Evolutionary conservation across 768 basidiomycete species (phyloP).

Genomic region (Coprinopsis cinerea): DNA sequence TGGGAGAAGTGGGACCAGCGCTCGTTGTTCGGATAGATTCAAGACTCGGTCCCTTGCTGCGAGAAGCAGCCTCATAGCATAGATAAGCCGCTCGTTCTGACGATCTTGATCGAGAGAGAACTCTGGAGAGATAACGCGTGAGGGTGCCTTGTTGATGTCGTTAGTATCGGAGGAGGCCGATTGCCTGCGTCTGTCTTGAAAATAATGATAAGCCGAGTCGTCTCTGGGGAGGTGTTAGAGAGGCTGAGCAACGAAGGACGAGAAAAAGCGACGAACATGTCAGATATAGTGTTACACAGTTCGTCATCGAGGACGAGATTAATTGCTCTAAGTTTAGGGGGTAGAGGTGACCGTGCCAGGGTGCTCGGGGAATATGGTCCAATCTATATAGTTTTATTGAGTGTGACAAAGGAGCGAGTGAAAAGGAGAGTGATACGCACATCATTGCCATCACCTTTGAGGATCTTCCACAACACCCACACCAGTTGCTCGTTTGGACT

Average conservation of each 20-base stretch:
- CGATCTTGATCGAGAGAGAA: constrained; percentile 44
- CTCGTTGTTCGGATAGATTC: constrained; percentile 70
- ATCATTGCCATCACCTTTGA: constrained; percentile 78
- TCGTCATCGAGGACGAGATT: constrained; percentile 68
- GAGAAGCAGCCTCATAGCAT: constrained; percentile 63
- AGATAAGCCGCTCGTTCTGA: constrained; percentile 51
- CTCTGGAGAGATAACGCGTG: constrained; percentile 12
- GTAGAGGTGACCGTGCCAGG: constrained; percentile 67
- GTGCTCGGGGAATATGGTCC: constrained; percentile 76
- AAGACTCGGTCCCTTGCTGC: constrained; percentile 67
- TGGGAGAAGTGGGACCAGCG: constrained; percentile 35
- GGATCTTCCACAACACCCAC: constrained; percentile 84
- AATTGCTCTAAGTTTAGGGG: constrained; percentile 66
- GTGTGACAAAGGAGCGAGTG: neutral
- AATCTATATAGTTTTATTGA: constrained; percentile 41
- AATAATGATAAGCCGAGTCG: constrained; percentile 40
- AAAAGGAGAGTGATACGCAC: constrained; percentile 38
- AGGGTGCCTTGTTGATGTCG: constrained; percentile 15
- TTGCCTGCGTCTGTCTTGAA: constrained; percentile 32
- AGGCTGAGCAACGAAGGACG: neutral
- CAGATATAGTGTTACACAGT: constrained; percentile 43
- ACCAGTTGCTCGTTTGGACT: constrained; percentile 71
- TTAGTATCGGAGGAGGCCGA: constrained; percentile 38
- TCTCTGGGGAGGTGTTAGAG: constrained; percentile 27
- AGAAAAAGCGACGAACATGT: constrained; percentile 34